A percentile compares a stretch with the other conserved stretches of the same genome.
phyloP scores from a whole-genome alignment of 148 eudicot species.

The Rhododendron molle region DNA sequence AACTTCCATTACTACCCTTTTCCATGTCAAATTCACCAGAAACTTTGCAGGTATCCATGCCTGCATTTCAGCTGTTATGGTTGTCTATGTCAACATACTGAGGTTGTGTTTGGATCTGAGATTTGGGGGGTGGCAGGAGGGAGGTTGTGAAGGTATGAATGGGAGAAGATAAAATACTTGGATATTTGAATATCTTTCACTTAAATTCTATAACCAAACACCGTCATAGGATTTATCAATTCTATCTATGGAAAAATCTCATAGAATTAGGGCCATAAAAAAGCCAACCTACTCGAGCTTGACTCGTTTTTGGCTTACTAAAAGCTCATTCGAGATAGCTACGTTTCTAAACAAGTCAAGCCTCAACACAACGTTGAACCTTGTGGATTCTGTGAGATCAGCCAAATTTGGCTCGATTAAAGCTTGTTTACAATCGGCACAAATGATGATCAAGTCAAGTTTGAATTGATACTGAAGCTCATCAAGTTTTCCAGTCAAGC shows the following conservation, averaged over 20 bases:
- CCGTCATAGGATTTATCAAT: not conserved
- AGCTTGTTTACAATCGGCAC: not conserved
- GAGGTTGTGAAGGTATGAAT: not conserved
- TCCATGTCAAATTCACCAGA: not conserved
- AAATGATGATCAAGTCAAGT: not conserved
- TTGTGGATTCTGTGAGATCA: not conserved
- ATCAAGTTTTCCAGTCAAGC: not conserved
- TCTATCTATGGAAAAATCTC: not conserved
- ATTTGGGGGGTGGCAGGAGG: not conserved
- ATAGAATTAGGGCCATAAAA: not conserved
- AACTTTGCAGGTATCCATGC: not conserved
- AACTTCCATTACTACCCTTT: not conserved
- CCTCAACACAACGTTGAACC: not conserved
- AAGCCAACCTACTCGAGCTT: not conserved
- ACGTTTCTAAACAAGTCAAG: not conserved
- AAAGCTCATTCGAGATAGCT: not conserved
- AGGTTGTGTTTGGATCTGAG: not conserved
- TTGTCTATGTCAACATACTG: not conserved
- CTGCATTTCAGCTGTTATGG: not conserved
- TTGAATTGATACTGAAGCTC: not conserved
- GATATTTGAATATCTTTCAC: not conserved
- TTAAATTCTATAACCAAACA: not conserved
- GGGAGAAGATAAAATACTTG: not conserved
- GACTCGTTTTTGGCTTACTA: not conserved
- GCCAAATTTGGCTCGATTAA: not conserved